phyloP scores from a whole-genome alignment of 129 eudicot genomes.

The Glebionis coronaria region DNA sequence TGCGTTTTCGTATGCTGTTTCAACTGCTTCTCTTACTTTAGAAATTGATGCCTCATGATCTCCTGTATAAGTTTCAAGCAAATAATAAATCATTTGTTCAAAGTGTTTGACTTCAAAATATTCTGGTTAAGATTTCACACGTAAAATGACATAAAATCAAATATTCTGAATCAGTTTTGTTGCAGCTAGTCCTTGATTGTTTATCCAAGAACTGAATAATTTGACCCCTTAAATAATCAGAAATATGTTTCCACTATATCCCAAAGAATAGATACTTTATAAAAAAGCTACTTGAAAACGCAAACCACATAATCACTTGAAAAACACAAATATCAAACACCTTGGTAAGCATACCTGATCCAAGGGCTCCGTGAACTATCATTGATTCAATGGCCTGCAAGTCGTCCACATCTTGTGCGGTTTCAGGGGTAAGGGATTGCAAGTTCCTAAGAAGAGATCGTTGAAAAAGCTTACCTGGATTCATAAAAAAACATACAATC shows the following conservation, averaged over 20 bases:
- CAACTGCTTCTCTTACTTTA: constrained; percentile 56
- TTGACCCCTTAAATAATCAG: too few species aligned
- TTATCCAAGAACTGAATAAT: too few species aligned
- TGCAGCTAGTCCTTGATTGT: too few species aligned
- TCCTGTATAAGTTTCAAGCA: constrained; percentile 34
- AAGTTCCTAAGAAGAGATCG: constrained; percentile 46
- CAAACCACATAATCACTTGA: too few species aligned
- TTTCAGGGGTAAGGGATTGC: constrained; percentile 75
- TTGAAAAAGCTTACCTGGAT: constrained; percentile 42
- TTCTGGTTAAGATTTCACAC: too few species aligned
- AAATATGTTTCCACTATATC: too few species aligned
- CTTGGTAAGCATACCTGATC: constrained; percentile 46
- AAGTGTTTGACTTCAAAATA: too few species aligned
- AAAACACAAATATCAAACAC: too few species aligned
- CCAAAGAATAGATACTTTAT: too few species aligned
- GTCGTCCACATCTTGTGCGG: constrained; percentile 67
- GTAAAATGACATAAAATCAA: too few species aligned
- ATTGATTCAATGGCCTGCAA: constrained; percentile 63
- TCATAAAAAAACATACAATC: constrained; percentile 17
- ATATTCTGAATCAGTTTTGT: too few species aligned
- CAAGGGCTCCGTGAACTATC: constrained; percentile 64
- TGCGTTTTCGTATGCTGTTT: constrained; percentile 52
- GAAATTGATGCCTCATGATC: constrained; percentile 49
- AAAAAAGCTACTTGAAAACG: too few species aligned
- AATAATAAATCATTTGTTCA: neutral